Conservation (phyloP, 441 rosid genomes). For the Pelargonium australe region DNA sequence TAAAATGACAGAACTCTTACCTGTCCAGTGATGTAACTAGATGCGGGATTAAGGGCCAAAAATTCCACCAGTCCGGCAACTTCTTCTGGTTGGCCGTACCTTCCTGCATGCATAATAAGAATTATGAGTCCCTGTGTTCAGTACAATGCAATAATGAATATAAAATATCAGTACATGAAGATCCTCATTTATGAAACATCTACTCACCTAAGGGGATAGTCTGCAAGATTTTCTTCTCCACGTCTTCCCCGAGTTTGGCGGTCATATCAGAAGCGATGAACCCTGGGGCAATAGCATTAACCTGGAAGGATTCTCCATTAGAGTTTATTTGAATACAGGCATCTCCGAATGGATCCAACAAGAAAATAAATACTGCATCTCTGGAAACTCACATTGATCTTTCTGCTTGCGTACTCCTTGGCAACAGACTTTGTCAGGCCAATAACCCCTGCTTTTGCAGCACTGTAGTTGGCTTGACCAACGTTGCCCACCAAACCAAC, state of each 20-base stretch:
- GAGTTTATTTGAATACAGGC: constrained; percentile 10
- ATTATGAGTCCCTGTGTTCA: too few species aligned
- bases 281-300: constrained; percentile 86
- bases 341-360: background rate
- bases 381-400: constrained; percentile 51
- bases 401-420: constrained; percentile 78
- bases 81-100: constrained; percentile 91
- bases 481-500: constrained; percentile 82
- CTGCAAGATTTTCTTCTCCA: constrained; percentile 77
- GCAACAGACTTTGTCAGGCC: constrained; percentile 75
- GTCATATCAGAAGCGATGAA: constrained; percentile 97
- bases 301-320: constrained; percentile 34
- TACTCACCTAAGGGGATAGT: constrained; percentile 70
- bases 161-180: too few species aligned
- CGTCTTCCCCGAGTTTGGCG: constrained; percentile 77
- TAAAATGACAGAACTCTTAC: constrained; percentile 21
- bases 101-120: constrained; percentile 40
- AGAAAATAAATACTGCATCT: background rate
- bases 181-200: background rate
- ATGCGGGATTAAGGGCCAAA: constrained; percentile 83
- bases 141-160: too few species aligned
- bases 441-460: constrained; percentile 95
- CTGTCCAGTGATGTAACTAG: constrained; percentile 88
- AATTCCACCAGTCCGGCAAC: constrained; percentile 95
- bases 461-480: constrained; percentile 96